phyloP scores from a whole-genome alignment of 495 filamentous ascomycete genomes.

The Penicillium canariense region DNA sequence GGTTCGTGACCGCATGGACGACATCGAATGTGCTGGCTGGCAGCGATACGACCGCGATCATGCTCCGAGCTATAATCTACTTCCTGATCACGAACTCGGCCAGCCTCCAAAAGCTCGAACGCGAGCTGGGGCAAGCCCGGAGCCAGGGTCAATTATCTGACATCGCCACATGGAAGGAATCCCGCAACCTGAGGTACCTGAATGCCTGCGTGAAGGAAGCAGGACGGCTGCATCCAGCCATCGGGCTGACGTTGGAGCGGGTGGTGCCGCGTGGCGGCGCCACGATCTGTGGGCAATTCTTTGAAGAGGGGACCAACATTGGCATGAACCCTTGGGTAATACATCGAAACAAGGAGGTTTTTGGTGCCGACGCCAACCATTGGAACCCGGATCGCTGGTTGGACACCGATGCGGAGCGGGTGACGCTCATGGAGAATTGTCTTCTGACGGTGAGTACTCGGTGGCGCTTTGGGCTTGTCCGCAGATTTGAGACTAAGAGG shows the following conservation, averaged over 20 bases:
- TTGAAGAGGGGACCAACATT: neutral
- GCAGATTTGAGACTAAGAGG: no score
- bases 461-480: no score
- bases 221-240: neutral
- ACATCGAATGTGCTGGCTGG: no score
- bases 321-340: neutral
- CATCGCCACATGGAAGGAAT: no score
- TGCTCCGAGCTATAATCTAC: conserved; percentile 25
- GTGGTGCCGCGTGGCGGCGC: neutral
- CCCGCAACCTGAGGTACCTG: no score
- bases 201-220: neutral
- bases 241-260: neutral
- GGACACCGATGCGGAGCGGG: neutral
- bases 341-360: neutral
- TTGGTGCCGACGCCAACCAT: neutral
- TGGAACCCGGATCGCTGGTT: neutral
- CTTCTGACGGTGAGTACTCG: neutral
- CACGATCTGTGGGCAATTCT: neutral
- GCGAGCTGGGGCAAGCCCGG: no score
- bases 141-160: no score
- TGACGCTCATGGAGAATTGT: neutral
- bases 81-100: conserved; percentile 24
- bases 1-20: no score
- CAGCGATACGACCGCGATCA: conserved; percentile 30
- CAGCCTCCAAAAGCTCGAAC: conserved; percentile 16